Evolutionary conservation across 2,329 filamentous ascomycete species (phyloP).

Genomic region (Mycosphaerella sp.): DNA sequence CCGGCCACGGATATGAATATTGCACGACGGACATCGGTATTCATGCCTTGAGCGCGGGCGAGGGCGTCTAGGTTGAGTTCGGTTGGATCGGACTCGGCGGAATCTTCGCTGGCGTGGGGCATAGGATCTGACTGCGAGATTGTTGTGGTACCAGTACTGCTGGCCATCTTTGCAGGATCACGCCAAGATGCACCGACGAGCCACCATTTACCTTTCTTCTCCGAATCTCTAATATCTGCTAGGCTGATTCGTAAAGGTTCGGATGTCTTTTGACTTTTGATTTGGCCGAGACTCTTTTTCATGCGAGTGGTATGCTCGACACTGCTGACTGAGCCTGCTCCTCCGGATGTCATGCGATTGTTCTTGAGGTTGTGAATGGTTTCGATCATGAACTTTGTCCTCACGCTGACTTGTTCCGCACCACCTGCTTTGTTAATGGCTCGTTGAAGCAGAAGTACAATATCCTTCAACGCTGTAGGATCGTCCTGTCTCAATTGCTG

Average conservation of each 20-base stretch:
- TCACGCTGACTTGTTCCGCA: constrained; percentile 67
- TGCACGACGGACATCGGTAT: constrained; percentile 76
- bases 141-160: constrained; percentile 3
- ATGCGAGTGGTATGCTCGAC: constrained; percentile 81
- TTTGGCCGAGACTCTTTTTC: constrained; percentile 75
- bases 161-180: constrained; percentile 34
- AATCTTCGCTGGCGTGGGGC: constrained; percentile 23
- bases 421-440: constrained; percentile 59
- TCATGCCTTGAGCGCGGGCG: constrained; percentile 78
- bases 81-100: constrained; percentile 31
- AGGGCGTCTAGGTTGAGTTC: constrained; percentile 62
- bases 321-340: constrained; percentile 62
- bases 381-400: constrained; percentile 97
- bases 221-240: constrained; percentile 72
- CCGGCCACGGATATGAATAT: constrained; percentile 91
- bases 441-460: constrained; percentile 71
- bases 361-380: constrained; percentile 93
- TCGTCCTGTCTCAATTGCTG: constrained; percentile 83
- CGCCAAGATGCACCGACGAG: constrained; percentile 91
- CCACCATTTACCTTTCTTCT: constrained; percentile 97
- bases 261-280: constrained; percentile 64
- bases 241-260: constrained; percentile 79
- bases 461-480: constrained; percentile 78
- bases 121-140: constrained; percentile 13
- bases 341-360: constrained; percentile 75